Conservation (phyloP, 2,329 filamentous ascomycete genomes). For the Fusarium veterinarium region DNA sequence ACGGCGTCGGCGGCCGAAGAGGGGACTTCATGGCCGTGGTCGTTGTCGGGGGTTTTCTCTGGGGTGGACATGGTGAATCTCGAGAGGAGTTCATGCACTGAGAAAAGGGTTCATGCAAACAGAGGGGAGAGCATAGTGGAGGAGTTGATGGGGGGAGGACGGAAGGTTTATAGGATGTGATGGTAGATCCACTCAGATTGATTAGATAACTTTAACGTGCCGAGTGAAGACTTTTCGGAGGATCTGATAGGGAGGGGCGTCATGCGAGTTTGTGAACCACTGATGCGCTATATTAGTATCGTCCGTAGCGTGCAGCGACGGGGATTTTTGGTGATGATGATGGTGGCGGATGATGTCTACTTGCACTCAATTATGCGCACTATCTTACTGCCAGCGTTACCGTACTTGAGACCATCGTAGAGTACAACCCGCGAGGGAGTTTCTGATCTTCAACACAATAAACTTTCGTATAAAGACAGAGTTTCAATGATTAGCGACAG, state of each 20-base stretch:
- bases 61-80: conserved; percentile 11
- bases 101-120: not conserved
- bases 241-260: conserved; percentile 2
- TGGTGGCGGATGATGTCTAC: not conserved
- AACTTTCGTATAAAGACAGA: not conserved
- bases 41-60: conserved; percentile 14
- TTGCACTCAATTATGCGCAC: fast-evolving
- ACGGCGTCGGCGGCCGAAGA: conserved; percentile 42
- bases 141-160: not conserved
- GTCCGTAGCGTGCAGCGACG: not conserved
- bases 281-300: not conserved
- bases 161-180: not conserved
- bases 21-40: conserved; percentile 6
- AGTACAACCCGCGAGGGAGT: fast-evolving
- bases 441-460: not conserved
- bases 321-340: not conserved
- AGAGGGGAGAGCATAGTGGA: not conserved
- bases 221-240: conserved; percentile 1
- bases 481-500: not conserved
- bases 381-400: fast-evolving
- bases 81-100: not conserved
- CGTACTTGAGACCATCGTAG: fast-evolving
- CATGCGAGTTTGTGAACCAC: conserved; percentile 17
- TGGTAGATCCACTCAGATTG: conserved; percentile 22
- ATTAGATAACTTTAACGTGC: conserved; percentile 34